Conservation (phyloP, 2,329 filamentous ascomycete species). For the Huntiella omanensis region DNA sequence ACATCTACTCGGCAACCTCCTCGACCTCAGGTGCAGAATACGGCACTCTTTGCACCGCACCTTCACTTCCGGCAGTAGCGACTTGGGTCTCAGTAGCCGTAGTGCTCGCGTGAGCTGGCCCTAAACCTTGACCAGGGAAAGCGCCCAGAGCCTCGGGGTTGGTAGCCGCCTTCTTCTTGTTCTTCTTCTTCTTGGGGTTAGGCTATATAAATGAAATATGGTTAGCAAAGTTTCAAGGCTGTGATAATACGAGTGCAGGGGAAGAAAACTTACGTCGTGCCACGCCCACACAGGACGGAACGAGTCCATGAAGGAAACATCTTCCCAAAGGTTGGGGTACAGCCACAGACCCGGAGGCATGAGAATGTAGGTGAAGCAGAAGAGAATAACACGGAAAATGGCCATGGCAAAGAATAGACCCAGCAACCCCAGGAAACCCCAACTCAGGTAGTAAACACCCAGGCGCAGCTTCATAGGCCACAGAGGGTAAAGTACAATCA, state of each 20-base stretch:
- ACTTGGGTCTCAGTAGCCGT: slow-evolving; percentile 38
- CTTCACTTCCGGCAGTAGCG: slow-evolving; percentile 18
- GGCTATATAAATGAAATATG: slow-evolving; percentile 19
- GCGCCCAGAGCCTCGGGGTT: slow-evolving; percentile 14
- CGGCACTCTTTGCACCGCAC: slow-evolving; percentile 3
- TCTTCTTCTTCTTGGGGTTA: slow-evolving; percentile 37
- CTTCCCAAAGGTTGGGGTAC: slow-evolving; percentile 94
- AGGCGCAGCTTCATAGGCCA: slow-evolving; percentile 85
- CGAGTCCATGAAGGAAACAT: slow-evolving; percentile 94
- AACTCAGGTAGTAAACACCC: slow-evolving; percentile 93
- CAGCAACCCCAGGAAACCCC: slow-evolving; percentile 76
- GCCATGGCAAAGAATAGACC: slow-evolving; percentile 95
- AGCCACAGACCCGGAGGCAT: slow-evolving; percentile 85
- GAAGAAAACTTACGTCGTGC: slow-evolving; percentile 57
- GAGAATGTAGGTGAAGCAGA: slow-evolving; percentile 77
- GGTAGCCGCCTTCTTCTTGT: slow-evolving; percentile 25
- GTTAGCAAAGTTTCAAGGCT: slow-evolving; percentile 13
- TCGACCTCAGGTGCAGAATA: slow-evolving; percentile 35
- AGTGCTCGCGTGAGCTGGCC: slow-evolving; percentile 34
- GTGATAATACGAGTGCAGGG: background rate
- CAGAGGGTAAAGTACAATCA: slow-evolving; percentile 82
- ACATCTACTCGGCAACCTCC: slow-evolving; percentile 29
- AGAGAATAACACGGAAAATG: slow-evolving; percentile 87
- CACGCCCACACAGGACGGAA: slow-evolving; percentile 95
- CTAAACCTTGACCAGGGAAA: slow-evolving; percentile 28